Evolutionary conservation across 2,329 filamentous ascomycete genomes (phyloP), one percentile per base, ranked within the genome.

Genomic region (Colletotrichum nymphaeae): DNA sequence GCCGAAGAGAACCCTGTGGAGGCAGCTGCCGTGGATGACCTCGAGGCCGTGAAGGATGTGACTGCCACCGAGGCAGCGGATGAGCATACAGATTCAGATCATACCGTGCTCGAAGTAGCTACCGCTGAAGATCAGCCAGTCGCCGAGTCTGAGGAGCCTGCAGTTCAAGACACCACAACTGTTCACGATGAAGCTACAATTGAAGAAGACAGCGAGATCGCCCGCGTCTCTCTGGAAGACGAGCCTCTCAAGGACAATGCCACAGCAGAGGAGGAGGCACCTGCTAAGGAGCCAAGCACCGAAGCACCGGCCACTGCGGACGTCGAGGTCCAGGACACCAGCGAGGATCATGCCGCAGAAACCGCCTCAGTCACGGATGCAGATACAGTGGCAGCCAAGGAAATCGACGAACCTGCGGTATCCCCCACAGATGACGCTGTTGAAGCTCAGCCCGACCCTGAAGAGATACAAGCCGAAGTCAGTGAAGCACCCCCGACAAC

Each of bases 361-460:
- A n/a, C 19, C n/a, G 12, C 19, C 8, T 19, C 7, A n/a, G 19
- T n/a, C 32, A 55, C 42, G 28, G 14, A 19, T 4, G 16, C 32
- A n/a, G 49, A 68, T 11, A 7, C 24, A 8, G 7, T 16, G 14
- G 5, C 53, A 11, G 3, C 53, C 32, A 26, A 64, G 6, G 37
- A 64, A 5, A 12, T 9, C 0, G 26, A 32, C 0, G 42, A 46
- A 3, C 58, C 53, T 49, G 63, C 22, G 12, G n/a, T 8, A 4
- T 14, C 16, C 14, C 32, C 26, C 19, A 19, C 32, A 5, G 35
- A 52, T 9, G 30, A 60, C 9, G 75, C 77, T 7, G 72, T 83
- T 4, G 83, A 84, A 71, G 77, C 80, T 32, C 79, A 84, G 57
- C 79, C 78, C 0, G 82, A 82, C 2, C 28, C 56, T 37, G 46